Percentiles rank a stretch among this genome's conserved stretches.
Conservation (phyloP, 768 basidiomycete genomes). For the Russula sp. region DNA sequence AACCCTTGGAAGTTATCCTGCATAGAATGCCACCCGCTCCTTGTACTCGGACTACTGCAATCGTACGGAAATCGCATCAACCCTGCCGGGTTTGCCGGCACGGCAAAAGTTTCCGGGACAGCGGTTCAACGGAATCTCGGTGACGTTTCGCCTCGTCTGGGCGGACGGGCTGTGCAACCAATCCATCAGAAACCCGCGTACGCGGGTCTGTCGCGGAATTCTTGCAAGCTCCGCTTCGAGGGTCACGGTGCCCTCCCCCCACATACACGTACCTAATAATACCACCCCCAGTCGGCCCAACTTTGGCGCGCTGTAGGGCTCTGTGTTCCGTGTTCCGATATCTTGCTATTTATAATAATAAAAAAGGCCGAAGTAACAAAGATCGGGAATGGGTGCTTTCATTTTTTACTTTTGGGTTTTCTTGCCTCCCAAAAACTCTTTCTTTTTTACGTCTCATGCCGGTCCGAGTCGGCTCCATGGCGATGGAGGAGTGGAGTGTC, state of each 20-base stretch:
- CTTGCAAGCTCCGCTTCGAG: slow-evolving; percentile 18
- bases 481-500: not conserved
- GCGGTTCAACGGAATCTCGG: slow-evolving; percentile 1
- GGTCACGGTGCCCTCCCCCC: not conserved
- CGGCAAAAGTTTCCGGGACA: slow-evolving; percentile 16
- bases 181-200: slow-evolving; percentile 16
- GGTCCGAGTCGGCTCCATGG: not conserved
- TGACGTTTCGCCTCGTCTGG: slow-evolving; percentile 13
- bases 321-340: no score
- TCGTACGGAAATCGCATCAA: not conserved
- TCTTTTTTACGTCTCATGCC: not conserved
- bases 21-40: not conserved
- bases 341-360: no score
- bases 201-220: slow-evolving; percentile 18
- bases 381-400: no score
- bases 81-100: not conserved
- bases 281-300: no score
- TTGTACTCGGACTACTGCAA: not conserved
- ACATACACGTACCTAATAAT: no score
- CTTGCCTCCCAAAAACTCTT: not conserved
- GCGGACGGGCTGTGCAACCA: not conserved
- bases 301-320: no score
- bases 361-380: no score
- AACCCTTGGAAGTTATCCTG: not conserved
- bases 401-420: no score